phyloP scores from a whole-genome alignment of 345 rosid species.

The Toxicodendron radicans region DNA sequence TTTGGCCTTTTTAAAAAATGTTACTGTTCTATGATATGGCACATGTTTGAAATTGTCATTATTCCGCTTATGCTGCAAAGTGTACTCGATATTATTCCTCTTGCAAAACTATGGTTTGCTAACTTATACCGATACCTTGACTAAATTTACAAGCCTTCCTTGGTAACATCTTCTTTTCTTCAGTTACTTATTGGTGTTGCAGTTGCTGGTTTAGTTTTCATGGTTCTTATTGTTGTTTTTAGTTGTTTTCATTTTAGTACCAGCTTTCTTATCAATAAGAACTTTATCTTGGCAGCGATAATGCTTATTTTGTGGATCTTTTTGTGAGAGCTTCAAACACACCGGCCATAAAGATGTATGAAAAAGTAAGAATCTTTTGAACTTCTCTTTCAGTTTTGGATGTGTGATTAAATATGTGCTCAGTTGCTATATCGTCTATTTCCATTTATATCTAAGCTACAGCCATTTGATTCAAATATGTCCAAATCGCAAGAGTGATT shows the following conservation, averaged over 20 bases:
- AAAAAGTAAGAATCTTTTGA: slow-evolving; percentile 54
- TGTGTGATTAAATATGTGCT: neutral
- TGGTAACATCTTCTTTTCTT: neutral
- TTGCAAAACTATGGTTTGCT: neutral
- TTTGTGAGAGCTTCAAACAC: slow-evolving; percentile 96
- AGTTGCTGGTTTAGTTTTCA: neutral
- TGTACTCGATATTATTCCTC: neutral
- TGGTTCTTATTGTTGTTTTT: neutral
- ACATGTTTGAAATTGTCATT: neutral
- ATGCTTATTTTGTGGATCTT: slow-evolving; percentile 91
- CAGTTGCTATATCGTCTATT: slow-evolving; percentile 1
- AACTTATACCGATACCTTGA: no score
- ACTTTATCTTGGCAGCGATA: slow-evolving; percentile 57
- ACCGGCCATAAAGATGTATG: slow-evolving; percentile 97
- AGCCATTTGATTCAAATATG: neutral
- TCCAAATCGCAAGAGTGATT: neutral
- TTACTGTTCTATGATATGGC: neutral
- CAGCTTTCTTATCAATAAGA: slow-evolving; percentile 8
- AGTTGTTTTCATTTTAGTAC: neutral
- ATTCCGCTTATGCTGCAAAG: neutral
- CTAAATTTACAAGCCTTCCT: neutral
- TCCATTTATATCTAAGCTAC: neutral
- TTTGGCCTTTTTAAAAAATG: neutral
- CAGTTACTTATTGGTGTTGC: neutral
- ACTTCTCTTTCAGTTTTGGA: slow-evolving; percentile 1